phyloP scores from a whole-genome alignment of 148 eudicot genomes.

The Nepenthes gracilis region DNA sequence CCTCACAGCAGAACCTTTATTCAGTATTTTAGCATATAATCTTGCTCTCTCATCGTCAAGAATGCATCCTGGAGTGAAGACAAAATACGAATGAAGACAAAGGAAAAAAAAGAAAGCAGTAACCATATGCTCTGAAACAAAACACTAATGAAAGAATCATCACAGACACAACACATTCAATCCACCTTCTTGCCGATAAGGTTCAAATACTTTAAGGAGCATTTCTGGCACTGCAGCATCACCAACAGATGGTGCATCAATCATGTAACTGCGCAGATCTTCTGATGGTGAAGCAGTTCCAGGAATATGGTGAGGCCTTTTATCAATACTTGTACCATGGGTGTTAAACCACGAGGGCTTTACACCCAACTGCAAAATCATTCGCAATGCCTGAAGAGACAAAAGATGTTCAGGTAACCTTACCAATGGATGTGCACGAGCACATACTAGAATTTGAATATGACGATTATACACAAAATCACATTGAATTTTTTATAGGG shows the following conservation, averaged over 20 bases:
- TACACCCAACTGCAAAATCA: slow-evolving; percentile 91
- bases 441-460: too few relatives aligned
- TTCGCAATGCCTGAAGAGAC: slow-evolving; percentile 67
- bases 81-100: slow-evolving; percentile 2
- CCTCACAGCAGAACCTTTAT: slow-evolving; percentile 64
- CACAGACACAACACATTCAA: slow-evolving; percentile 4
- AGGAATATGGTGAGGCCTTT: slow-evolving; percentile 34
- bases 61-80: slow-evolving; percentile 52
- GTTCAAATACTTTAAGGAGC: slow-evolving; percentile 95
- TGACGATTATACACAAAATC: too few relatives aligned
- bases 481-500: too few relatives aligned
- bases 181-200: slow-evolving; percentile 86
- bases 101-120: slow-evolving; percentile 3
- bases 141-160: slow-evolving; percentile 2
- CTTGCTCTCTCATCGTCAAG: slow-evolving; percentile 90
- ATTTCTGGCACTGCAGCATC: slow-evolving; percentile 93
- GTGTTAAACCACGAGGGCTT: slow-evolving; percentile 89
- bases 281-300: slow-evolving; percentile 43
- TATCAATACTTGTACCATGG: slow-evolving; percentile 30
- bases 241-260: slow-evolving; percentile 58
- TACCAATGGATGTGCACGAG: neutral
- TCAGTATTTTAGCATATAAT: slow-evolving; percentile 60
- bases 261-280: slow-evolving; percentile 88
- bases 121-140: slow-evolving; percentile 1
- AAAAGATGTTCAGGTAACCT: slow-evolving; percentile 5